A percentile compares a stretch with the other conserved stretches of the same genome.
Conservation (phyloP, 805 yeast genomes). For the Kuraishia hungarica region DNA sequence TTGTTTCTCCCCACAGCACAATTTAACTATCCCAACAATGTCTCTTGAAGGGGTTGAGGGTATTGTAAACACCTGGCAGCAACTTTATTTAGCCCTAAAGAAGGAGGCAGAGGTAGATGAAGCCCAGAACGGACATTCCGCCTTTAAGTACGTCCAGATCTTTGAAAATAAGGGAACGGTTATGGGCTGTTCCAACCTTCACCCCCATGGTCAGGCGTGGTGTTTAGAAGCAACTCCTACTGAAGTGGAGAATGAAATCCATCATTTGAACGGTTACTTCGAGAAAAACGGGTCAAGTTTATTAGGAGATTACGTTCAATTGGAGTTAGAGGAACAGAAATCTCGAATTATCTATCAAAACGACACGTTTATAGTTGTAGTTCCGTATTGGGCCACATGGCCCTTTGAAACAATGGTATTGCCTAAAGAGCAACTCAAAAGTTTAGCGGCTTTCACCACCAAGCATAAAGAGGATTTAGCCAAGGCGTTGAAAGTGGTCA, state of each 20-base stretch:
- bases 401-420: slow-evolving; percentile 67
- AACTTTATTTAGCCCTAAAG: slow-evolving; percentile 36
- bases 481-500: slow-evolving; percentile 37
- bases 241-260: slow-evolving; percentile 54
- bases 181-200: slow-evolving; percentile 80
- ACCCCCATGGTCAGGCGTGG: slow-evolving; percentile 84
- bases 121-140: too few relatives aligned
- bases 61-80: slow-evolving; percentile 58
- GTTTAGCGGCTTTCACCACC: slow-evolving; percentile 36
- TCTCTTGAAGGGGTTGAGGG: slow-evolving; percentile 26
- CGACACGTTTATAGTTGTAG: slow-evolving; percentile 57
- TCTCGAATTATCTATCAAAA: slow-evolving; percentile 50
- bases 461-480: slow-evolving; percentile 50
- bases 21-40: slow-evolving; percentile 61
- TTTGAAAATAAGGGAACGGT: slow-evolving; percentile 74
- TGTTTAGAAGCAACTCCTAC: slow-evolving; percentile 56
- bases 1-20: slow-evolving; percentile 66
- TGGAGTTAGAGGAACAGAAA: slow-evolving; percentile 42
- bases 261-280: slow-evolving; percentile 38
- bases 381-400: slow-evolving; percentile 81
- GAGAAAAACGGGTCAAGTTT: slow-evolving; percentile 33
- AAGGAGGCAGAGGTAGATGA: slow-evolving; percentile 26
- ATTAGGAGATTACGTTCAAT: slow-evolving; percentile 52
- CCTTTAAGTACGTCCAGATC: slow-evolving; percentile 56
- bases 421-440: slow-evolving; percentile 44